Percentiles rank a stretch among this genome's conserved stretches.
phyloP scores from a whole-genome alignment of 2,329 filamentous ascomycete species.

The Fusarium brevicatenulatum region DNA sequence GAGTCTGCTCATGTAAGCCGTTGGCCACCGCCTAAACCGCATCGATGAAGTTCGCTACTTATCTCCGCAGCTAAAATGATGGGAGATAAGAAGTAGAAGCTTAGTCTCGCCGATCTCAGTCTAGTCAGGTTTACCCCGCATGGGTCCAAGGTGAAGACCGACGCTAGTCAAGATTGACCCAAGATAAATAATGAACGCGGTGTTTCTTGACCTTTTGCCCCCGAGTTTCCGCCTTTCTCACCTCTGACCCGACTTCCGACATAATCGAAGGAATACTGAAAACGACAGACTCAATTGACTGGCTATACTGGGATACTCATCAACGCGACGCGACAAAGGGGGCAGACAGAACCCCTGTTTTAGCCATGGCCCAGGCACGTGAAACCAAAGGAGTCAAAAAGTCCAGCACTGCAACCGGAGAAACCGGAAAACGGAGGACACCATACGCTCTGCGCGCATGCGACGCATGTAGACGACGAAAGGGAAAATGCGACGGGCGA shows the following conservation, averaged over 20 bases:
- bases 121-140: conserved; percentile 14
- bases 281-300: too few species aligned
- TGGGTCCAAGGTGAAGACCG: neutral
- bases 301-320: neutral
- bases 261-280: too few species aligned
- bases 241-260: neutral
- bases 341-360: neutral
- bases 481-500: conserved; percentile 23
- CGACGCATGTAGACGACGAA: conserved; percentile 19
- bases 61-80: neutral
- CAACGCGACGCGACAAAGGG: neutral
- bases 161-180: neutral
- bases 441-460: conserved; percentile 21
- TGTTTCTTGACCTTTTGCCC: neutral
- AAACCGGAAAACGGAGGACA: conserved; percentile 9
- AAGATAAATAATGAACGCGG: neutral
- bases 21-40: neutral
- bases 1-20: neutral
- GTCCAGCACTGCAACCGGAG: neutral
- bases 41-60: neutral
- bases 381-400: conserved; percentile 10
- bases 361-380: conserved; percentile 11
- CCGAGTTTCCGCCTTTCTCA: neutral
- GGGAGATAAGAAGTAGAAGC: neutral
- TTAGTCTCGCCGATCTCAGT: neutral